A percentile compares a stretch with the other conserved stretches of the same genome.
These are phyloP conservation scores for Rhododendron williamsianum DNA, from an alignment of 148 eudicot genomes.

Conservation along the genomic window DNA sequence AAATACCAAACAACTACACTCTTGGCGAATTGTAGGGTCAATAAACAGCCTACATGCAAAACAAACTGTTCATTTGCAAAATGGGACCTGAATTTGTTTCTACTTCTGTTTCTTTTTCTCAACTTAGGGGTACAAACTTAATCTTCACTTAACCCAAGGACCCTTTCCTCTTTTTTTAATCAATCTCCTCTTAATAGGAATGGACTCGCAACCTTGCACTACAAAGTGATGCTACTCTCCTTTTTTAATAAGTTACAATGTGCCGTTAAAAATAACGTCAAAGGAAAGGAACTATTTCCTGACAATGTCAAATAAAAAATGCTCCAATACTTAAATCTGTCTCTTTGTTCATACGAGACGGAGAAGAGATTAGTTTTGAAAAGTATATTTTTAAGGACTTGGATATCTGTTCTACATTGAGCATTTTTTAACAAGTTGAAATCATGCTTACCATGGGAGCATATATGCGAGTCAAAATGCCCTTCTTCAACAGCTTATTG, in stretches of 20 bases:
- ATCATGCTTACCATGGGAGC: constrained; percentile 79
- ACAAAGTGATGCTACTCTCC: neutral
- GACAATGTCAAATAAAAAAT: neutral
- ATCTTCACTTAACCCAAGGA: neutral
- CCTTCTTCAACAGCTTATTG: constrained; percentile 74
- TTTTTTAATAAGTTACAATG: neutral
- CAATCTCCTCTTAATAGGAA: neutral
- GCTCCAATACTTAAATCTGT: neutral
- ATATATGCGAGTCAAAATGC: constrained; percentile 76
- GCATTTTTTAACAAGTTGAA: neutral
- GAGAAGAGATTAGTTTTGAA: neutral
- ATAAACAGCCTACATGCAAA: neutral
- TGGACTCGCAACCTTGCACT: neutral
- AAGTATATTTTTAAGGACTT: neutral
- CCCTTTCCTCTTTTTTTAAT: neutral
- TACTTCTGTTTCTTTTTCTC: neutral
- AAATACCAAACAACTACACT: neutral
- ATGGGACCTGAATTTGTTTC: neutral
- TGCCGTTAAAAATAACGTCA: neutral
- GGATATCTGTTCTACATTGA: neutral
- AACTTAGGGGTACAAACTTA: neutral
- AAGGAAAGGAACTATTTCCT: neutral
- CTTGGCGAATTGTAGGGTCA: neutral
- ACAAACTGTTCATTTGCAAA: neutral
- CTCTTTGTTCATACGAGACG: neutral